Evolutionary conservation across 495 filamentous ascomycete genomes (phyloP), one percentile per base, ranked within the genome.

Genomic region (Penicillium psychrofluorescens): DNA sequence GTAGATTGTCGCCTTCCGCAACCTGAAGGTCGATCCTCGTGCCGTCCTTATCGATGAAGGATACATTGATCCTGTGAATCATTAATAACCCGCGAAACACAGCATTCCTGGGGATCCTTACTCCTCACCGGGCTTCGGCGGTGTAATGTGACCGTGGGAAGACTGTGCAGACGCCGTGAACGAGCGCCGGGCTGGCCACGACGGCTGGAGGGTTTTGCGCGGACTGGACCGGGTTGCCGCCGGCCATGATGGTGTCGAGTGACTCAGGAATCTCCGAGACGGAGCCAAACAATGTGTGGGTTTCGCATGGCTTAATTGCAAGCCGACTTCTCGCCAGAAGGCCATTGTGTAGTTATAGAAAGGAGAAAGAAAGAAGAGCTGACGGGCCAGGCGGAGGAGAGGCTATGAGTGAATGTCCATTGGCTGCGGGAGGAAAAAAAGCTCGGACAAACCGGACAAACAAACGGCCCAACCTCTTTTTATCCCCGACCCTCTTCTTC

Each of bases 101-200:
- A 22, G 22, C 22, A 22, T 22, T 22, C 34, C 29, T 1, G 27
- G 29, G 13, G 30, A n/a, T 11, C 62, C 83, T 59, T 75, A 95
- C 90, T 95, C 92, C 75, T 96, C 88, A n/a, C 92, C 92, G 2
- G 90, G 79, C 66, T 88, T 90, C 2, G 92, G 91, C 27, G 86
- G 77, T 36, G 77, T 79, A 52, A 95, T 68, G 54, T 96, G 87
- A 28, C 85, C 88, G 60, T 98, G 91, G 31, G 59, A 67, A 12
- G 62, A 62, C 22, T 67, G 61, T 37, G 79, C 58, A 1, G 86
- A 78, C 12, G 71, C 76, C 35, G 86, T 85, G 62, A 97, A 90
- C 44, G 58, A 59, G 46, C 85, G 76, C 43, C 63, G 71, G 12
- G 56, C 46, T 38, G 57, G 54, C 43, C 54, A 65, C 31, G 53